Evolutionary conservation across 176 grass and related monocot genomes (phyloP).

Genomic region (Zizania latifolia): DNA sequence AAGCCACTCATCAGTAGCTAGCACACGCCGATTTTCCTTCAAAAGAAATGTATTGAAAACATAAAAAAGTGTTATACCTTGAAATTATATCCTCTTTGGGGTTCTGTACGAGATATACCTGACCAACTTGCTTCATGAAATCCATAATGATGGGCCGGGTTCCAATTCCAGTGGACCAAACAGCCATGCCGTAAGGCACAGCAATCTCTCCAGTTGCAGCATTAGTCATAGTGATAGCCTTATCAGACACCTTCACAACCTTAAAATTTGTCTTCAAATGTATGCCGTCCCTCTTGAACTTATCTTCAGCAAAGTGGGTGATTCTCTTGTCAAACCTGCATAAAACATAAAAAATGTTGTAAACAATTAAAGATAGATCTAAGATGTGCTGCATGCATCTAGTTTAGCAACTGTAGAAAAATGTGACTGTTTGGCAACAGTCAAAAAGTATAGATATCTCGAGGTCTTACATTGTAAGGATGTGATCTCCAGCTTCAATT

Average conservation of each 20-base stretch:
- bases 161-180: slow-evolving; percentile 94
- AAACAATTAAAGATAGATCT: too few species aligned
- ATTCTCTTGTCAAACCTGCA: slow-evolving; percentile 96
- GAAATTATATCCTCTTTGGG: not conserved
- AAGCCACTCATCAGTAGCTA: slow-evolving; percentile 81
- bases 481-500: slow-evolving; percentile 83
- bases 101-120: slow-evolving; percentile 38
- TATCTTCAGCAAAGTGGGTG: slow-evolving; percentile 79
- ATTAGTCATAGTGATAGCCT: slow-evolving; percentile 72
- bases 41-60: not conserved
- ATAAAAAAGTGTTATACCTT: not conserved
- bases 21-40: slow-evolving; percentile 47
- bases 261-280: slow-evolving; percentile 82
- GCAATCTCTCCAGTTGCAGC: slow-evolving; percentile 47
- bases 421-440: not conserved
- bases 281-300: slow-evolving; percentile 87
- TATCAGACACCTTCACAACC: slow-evolving; percentile 82
- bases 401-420: too few species aligned
- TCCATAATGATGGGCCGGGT: slow-evolving; percentile 72
- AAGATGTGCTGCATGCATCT: too few species aligned
- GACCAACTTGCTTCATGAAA: slow-evolving; percentile 92
- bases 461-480: slow-evolving; percentile 80
- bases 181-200: slow-evolving; percentile 84
- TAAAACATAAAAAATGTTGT: not conserved
- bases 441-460: not conserved